phyloP scores from a whole-genome alignment of 2,329 filamentous ascomycete species.

The Cercospora beticola region DNA sequence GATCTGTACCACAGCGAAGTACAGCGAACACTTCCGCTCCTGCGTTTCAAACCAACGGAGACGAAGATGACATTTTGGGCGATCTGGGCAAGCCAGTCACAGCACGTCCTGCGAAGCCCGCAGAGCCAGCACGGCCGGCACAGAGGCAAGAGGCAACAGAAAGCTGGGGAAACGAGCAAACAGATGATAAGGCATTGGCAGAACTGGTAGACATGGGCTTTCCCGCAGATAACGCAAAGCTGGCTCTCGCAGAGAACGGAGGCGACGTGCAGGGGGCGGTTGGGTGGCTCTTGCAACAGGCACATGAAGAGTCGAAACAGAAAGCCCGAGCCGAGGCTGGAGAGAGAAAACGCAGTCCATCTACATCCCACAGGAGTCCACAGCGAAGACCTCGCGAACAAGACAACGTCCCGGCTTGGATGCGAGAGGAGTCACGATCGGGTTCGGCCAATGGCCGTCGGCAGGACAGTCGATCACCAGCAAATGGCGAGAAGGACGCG shows the following conservation, averaged over 20 bases:
- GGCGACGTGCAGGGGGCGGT: constrained; percentile 84
- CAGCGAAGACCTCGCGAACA: constrained; percentile 35
- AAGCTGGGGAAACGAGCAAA: constrained; percentile 18
- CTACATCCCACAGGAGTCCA: constrained; percentile 23
- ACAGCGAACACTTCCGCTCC: constrained; percentile 29
- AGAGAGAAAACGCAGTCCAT: constrained; percentile 26
- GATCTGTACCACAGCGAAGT: constrained; percentile 32
- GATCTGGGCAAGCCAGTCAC: constrained; percentile 60
- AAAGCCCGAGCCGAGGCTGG: constrained; percentile 52
- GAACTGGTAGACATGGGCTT: constrained; percentile 96
- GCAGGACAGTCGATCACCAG: constrained; percentile 56
- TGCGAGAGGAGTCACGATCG: constrained; percentile 56
- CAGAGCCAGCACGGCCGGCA: constrained; percentile 3
- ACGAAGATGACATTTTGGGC: constrained; percentile 64
- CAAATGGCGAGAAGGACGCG: constrained; percentile 65
- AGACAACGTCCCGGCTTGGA: constrained; percentile 59
- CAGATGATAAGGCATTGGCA: constrained; percentile 70
- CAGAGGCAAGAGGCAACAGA: constrained; percentile 11
- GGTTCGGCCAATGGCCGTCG: constrained; percentile 47
- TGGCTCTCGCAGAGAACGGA: constrained; percentile 77
- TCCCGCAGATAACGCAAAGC: constrained; percentile 74
- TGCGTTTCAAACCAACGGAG: constrained; percentile 14
- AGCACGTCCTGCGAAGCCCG: constrained; percentile 39
- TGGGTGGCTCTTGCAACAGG: constrained; percentile 85
- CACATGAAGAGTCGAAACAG: constrained; percentile 77